phyloP scores from a whole-genome alignment of 345 rosid genomes.

The Linum tenue region DNA sequence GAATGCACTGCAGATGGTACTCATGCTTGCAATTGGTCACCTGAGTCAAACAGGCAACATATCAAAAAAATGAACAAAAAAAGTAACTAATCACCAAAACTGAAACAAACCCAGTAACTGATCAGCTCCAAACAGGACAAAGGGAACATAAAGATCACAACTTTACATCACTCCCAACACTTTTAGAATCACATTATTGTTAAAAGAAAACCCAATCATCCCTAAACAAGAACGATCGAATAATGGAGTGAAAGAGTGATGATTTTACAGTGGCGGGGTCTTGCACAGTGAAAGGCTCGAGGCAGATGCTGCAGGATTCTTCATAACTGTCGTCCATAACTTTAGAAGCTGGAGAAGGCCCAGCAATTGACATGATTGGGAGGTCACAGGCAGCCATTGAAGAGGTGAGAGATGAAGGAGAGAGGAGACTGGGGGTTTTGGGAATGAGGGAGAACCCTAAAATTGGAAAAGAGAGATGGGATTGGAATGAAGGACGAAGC shows the following conservation, averaged over 20 bases:
- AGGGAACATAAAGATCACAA: background rate
- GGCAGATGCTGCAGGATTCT: slow-evolving; percentile 84
- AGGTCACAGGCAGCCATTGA: slow-evolving; percentile 39
- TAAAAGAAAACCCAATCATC: background rate
- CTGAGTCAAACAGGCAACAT: slow-evolving; percentile 24
- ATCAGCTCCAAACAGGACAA: background rate
- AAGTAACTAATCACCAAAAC: background rate
- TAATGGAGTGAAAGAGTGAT: slow-evolving; percentile 3
- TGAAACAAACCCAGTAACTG: background rate
- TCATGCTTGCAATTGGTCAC: slow-evolving; percentile 87
- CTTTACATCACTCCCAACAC: too few species aligned
- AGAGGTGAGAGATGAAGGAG: background rate
- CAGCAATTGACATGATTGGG: slow-evolving; percentile 9
- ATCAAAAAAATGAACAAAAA: slow-evolving; percentile 7
- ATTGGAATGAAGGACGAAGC: too few species aligned
- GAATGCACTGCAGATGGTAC: slow-evolving; percentile 90
- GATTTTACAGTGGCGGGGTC: slow-evolving; percentile 54
- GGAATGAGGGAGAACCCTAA: slow-evolving; percentile 1
- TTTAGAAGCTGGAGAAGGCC: slow-evolving; percentile 1
- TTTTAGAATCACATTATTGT: too few species aligned
- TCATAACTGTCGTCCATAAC: slow-evolving; percentile 39
- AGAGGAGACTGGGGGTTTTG: background rate
- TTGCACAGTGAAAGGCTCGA: slow-evolving; percentile 57
- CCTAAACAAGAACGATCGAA: background rate
- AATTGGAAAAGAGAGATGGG: background rate